phyloP scores from a whole-genome alignment of 2,329 filamentous ascomycete genomes.

The Westerdykella aurantiaca region DNA sequence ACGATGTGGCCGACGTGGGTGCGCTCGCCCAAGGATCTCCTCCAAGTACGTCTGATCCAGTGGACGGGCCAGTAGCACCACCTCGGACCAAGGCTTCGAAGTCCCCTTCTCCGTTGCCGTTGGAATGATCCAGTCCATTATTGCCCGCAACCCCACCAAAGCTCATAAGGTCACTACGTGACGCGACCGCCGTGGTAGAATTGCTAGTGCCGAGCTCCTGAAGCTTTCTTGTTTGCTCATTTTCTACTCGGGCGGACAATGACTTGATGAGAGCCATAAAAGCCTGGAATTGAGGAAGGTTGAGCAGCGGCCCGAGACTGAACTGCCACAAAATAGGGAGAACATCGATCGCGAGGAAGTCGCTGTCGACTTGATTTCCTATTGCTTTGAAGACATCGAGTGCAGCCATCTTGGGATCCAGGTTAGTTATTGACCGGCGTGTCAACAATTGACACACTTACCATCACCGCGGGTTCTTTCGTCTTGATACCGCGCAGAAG shows the following conservation, averaged over 20 bases:
- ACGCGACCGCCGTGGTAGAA: conserved; percentile 45
- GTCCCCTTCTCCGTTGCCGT: conserved; percentile 60
- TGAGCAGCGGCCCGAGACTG: conserved; percentile 80
- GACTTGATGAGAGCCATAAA: conserved; percentile 87
- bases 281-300: conserved; percentile 75
- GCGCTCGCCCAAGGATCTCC: conserved; percentile 41
- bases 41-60: conserved; percentile 35
- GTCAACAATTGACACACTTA: conserved; percentile 18
- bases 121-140: conserved; percentile 53
- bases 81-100: conserved; percentile 90
- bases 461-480: conserved; percentile 94
- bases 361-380: conserved; percentile 73
- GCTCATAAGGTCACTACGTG: conserved; percentile 63
- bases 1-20: conserved; percentile 27
- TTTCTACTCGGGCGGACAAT: conserved; percentile 73
- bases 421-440: conserved; percentile 1
- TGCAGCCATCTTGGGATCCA: conserved; percentile 59
- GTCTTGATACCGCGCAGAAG: conserved; percentile 91
- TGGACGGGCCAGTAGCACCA: conserved; percentile 41
- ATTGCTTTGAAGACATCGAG: conserved; percentile 80
- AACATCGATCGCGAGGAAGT: conserved; percentile 88
- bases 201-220: conserved; percentile 68
- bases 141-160: conserved; percentile 52
- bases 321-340: conserved; percentile 88
- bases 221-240: conserved; percentile 81